Conservation (phyloP, 441 rosid genomes). For the Euphorbia celastroides region DNA sequence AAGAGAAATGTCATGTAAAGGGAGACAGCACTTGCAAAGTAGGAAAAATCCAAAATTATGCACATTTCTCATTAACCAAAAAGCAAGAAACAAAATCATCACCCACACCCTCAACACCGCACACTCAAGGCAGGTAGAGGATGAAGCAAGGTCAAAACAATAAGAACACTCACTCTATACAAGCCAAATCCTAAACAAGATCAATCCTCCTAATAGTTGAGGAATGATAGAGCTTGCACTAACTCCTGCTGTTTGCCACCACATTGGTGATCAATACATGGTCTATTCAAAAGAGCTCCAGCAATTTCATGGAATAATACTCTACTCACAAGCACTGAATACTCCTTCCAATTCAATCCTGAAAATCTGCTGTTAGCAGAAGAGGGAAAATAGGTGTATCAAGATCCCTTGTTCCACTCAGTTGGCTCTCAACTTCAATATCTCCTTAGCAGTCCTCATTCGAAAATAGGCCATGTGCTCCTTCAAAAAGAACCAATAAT, state of each 20-base stretch:
- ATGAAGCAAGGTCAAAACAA: neutral
- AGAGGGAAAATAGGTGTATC: neutral
- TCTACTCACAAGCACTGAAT: neutral
- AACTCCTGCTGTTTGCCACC: neutral
- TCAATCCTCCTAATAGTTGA: neutral
- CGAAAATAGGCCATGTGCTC: slow-evolving; percentile 84
- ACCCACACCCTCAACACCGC: neutral
- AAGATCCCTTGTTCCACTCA: slow-evolving; percentile 24
- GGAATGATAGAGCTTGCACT: too few relatives aligned
- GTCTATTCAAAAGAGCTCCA: slow-evolving; percentile 10
- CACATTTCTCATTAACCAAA: neutral
- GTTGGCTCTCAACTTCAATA: slow-evolving; percentile 66
- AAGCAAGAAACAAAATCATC: slow-evolving; percentile 1
- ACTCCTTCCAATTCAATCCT: neutral
- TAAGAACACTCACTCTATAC: neutral
- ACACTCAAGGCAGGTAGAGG: neutral
- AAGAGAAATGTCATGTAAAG: neutral
- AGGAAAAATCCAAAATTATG: neutral
- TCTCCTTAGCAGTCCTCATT: slow-evolving; percentile 74
- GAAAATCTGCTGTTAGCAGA: slow-evolving; percentile 5
- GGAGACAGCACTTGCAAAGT: neutral
- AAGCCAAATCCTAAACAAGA: neutral
- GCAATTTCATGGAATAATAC: too few relatives aligned
- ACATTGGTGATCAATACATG: neutral
- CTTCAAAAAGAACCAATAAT: slow-evolving; percentile 28